These are phyloP conservation scores for Tylopilus sp. DNA, from an alignment of 768 basidiomycete species.

Conservation along the genomic window DNA sequence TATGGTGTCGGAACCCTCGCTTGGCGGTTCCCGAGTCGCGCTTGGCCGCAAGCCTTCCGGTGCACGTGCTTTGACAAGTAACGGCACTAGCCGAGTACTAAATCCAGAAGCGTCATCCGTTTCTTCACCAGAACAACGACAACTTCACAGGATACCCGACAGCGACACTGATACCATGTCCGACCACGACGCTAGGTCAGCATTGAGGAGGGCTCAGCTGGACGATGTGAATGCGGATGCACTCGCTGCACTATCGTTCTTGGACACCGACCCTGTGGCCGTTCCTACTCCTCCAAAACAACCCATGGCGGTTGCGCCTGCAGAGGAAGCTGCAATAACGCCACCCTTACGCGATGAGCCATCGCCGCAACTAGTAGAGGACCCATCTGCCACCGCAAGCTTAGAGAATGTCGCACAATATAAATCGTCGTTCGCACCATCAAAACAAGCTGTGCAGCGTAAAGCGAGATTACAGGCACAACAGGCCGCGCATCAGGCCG, in stretches of 20 bases:
- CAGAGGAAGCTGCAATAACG: slow-evolving; percentile 6
- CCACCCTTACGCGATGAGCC: slow-evolving; percentile 25
- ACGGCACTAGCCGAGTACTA: slow-evolving; percentile 35
- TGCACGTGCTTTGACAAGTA: slow-evolving; percentile 62
- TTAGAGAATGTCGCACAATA: slow-evolving; percentile 41
- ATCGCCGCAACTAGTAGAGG: slow-evolving; percentile 38
- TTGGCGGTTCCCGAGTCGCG: slow-evolving; percentile 36
- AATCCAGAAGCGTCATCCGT: slow-evolving; percentile 33
- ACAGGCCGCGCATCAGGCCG: slow-evolving; percentile 78
- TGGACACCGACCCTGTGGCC: slow-evolving; percentile 42
- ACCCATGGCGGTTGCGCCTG: not conserved
- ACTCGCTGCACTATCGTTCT: slow-evolving; percentile 73
- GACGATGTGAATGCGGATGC: slow-evolving; percentile 66
- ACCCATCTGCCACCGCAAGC: slow-evolving; percentile 12
- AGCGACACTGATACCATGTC: slow-evolving; percentile 35
- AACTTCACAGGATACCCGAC: slow-evolving; percentile 25
- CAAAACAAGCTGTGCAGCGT: slow-evolving; percentile 78
- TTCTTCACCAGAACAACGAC: slow-evolving; percentile 37
- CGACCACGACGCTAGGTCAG: slow-evolving; percentile 10
- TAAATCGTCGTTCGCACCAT: slow-evolving; percentile 87
- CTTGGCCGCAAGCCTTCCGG: slow-evolving; percentile 74
- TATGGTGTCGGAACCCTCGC: slow-evolving; percentile 31
- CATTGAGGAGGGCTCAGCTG: slow-evolving; percentile 19
- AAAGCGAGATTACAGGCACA: slow-evolving; percentile 82
- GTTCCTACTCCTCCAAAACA: slow-evolving; percentile 20